These are phyloP conservation scores for Malus hybrid DNA, from an alignment of 331 rosid genomes.

Conservation along the genomic window DNA sequence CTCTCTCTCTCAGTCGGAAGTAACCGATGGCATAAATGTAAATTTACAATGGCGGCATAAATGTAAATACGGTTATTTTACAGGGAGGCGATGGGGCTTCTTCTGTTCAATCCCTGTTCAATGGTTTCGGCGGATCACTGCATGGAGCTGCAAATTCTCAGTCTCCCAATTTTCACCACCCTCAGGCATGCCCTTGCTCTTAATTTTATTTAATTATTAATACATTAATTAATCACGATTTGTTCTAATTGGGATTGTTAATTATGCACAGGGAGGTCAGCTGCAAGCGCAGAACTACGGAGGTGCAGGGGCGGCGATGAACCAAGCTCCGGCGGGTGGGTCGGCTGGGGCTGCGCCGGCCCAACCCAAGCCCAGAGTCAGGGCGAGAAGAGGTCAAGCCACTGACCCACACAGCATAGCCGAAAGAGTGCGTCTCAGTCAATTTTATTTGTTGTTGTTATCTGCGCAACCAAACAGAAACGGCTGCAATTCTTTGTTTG, in stretches of 20 bases:
- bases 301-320: constrained; percentile 26
- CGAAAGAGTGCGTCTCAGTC: constrained; percentile 53
- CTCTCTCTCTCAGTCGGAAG: not conserved
- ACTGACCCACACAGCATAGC: constrained; percentile 99
- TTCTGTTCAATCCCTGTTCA: constrained; percentile 51
- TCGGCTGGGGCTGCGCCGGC: constrained; percentile 38
- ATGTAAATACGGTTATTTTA: not conserved
- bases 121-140: constrained; percentile 60
- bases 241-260: not conserved
- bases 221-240: too few relatives aligned
- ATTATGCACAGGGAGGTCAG: constrained; percentile 10
- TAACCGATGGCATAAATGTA: not conserved
- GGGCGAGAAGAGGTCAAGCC: constrained; percentile 96
- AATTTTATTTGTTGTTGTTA: not conserved
- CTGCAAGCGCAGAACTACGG: constrained; percentile 46
- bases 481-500: not conserved
- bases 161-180: constrained; percentile 44
- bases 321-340: constrained; percentile 34
- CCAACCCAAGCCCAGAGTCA: constrained; percentile 75
- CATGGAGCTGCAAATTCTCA: constrained; percentile 21
- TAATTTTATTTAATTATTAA: not conserved
- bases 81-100: constrained; percentile 40
- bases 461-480: not conserved
- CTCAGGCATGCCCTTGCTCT: constrained; percentile 39
- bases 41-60: not conserved